Conservation (phyloP, 805 yeast genomes). For the Saccharomycopsis fibuligera region DNA sequence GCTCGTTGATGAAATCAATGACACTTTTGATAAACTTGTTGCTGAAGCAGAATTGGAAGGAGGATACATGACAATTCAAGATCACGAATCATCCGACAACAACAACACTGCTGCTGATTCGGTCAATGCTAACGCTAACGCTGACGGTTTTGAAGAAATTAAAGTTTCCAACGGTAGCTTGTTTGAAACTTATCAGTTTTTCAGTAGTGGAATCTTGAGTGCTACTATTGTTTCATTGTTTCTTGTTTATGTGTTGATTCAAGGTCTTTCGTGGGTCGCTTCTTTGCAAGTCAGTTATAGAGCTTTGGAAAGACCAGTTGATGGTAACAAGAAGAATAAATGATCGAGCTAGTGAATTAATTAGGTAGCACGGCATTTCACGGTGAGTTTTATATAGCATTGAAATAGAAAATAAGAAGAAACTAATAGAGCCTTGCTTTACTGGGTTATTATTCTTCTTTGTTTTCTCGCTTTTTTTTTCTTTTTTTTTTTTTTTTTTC, state of each 20-base stretch:
- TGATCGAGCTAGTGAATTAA: too few species aligned
- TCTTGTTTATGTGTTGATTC: conserved; percentile 41
- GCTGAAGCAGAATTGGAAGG: conserved; percentile 1
- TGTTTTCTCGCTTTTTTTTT: too few species aligned
- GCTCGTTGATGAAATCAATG: conserved; percentile 12
- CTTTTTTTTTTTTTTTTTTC: too few species aligned
- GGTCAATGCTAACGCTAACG: neutral
- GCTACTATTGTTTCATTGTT: conserved; percentile 49
- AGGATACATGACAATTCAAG: conserved; percentile 7
- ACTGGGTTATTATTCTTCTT: too few species aligned
- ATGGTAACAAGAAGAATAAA: conserved; percentile 39
- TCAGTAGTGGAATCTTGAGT: conserved; percentile 71
- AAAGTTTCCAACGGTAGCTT: conserved; percentile 31
- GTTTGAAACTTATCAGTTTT: conserved; percentile 63
- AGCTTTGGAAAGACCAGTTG: conserved; percentile 63
- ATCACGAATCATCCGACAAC: conserved; percentile 1
- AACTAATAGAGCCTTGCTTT: too few species aligned
- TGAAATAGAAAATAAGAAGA: too few species aligned
- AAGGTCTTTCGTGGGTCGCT: conserved; percentile 54
- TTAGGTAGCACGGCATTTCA: too few species aligned
- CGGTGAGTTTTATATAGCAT: too few species aligned
- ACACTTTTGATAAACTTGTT: conserved; percentile 13
- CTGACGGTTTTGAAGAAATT: conserved; percentile 7
- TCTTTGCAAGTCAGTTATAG: conserved; percentile 58
- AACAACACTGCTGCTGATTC: neutral